Evolutionary conservation across 1,284 basidiomycete genomes (phyloP).

Genomic region (Boletus chippewaensis): DNA sequence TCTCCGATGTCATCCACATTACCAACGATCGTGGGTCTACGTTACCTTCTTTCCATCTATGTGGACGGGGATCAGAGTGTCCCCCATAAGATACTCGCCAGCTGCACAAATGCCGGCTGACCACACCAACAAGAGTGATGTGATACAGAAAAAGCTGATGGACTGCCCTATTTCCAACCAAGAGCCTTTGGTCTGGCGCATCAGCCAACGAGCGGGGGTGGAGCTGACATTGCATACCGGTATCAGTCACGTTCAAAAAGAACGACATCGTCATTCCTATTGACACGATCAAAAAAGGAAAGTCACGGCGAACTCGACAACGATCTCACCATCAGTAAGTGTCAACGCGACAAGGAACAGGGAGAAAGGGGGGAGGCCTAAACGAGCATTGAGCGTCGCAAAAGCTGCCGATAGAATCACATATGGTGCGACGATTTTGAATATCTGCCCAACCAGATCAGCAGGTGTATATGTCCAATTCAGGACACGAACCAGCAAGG

Average conservation of each 20-base stretch:
- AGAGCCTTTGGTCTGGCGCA: conserved; percentile 42
- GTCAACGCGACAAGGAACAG: conserved; percentile 70
- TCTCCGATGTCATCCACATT: conserved; percentile 1
- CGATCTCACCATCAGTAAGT: conserved; percentile 60
- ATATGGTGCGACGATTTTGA: conserved; percentile 80
- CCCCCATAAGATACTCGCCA: conserved; percentile 60
- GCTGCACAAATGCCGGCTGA: conserved; percentile 67
- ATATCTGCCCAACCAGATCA: conserved; percentile 44
- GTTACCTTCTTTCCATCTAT: conserved; percentile 20
- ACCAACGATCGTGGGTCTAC: conserved; percentile 27
- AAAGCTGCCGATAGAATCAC: conserved; percentile 67
- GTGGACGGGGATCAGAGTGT: conserved; percentile 21
- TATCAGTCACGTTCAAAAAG: conserved; percentile 79
- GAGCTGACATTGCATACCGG: conserved; percentile 39
- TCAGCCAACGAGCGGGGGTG: conserved; percentile 14
- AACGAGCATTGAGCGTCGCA: conserved; percentile 58
- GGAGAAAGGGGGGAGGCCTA: conserved; percentile 69
- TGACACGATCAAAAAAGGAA: conserved; percentile 7
- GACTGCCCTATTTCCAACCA: conserved; percentile 90
- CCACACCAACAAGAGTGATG: conserved; percentile 74
- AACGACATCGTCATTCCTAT: conserved; percentile 76
- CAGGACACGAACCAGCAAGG: conserved; percentile 48
- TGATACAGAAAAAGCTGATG: conserved; percentile 84
- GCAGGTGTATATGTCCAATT: neutral
- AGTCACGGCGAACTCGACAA: neutral